A percentile compares a stretch with the other conserved stretches of the same genome.
Evolutionary conservation across 495 filamentous ascomycete species (phyloP).

Genomic region (Trypethelium eluteriae): DNA sequence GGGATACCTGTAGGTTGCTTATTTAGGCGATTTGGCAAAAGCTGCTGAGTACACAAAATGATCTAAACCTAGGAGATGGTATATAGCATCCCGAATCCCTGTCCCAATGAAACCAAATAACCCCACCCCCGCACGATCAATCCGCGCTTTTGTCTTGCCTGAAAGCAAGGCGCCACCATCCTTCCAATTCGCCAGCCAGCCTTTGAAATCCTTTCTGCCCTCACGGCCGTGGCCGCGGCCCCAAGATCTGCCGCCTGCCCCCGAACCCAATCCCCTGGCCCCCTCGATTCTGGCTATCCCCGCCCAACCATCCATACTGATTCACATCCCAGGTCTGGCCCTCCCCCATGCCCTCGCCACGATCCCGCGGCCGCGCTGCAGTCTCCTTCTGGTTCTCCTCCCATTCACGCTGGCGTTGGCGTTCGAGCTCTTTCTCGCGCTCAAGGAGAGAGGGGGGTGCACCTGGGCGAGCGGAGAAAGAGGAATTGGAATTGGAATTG

Average conservation of each 20-base stretch:
- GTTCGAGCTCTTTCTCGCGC: slow-evolving; percentile 92
- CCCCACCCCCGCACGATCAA: not conserved
- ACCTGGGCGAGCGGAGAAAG: slow-evolving; percentile 31
- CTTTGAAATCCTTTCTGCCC: not conserved
- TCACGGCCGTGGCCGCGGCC: slow-evolving; percentile 18
- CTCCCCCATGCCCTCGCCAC: slow-evolving; percentile 43
- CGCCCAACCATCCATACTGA: slow-evolving; percentile 81
- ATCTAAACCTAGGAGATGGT: not conserved
- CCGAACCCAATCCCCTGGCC: slow-evolving; percentile 22
- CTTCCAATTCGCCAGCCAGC: not conserved
- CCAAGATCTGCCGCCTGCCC: slow-evolving; percentile 26
- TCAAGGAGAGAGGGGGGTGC: slow-evolving; percentile 67
- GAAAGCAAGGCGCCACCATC: too few species aligned
- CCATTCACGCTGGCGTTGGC: slow-evolving; percentile 90
- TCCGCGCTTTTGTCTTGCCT: too few species aligned
- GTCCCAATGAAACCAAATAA: not conserved
- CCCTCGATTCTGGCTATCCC: slow-evolving; percentile 56
- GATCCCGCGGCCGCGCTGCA: slow-evolving; percentile 45
- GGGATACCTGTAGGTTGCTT: not conserved
- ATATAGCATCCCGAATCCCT: not conserved
- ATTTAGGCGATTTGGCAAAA: not conserved
- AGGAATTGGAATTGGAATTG: slow-evolving; percentile 22
- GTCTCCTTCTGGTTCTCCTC: slow-evolving; percentile 79
- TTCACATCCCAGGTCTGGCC: slow-evolving; percentile 68
- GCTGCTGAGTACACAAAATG: not conserved